Percentiles rank a stretch among this genome's conserved stretches.
These are phyloP conservation scores for Penicillium fimorum DNA, from an alignment of 495 filamentous ascomycete genomes.

Conservation along the genomic window DNA sequence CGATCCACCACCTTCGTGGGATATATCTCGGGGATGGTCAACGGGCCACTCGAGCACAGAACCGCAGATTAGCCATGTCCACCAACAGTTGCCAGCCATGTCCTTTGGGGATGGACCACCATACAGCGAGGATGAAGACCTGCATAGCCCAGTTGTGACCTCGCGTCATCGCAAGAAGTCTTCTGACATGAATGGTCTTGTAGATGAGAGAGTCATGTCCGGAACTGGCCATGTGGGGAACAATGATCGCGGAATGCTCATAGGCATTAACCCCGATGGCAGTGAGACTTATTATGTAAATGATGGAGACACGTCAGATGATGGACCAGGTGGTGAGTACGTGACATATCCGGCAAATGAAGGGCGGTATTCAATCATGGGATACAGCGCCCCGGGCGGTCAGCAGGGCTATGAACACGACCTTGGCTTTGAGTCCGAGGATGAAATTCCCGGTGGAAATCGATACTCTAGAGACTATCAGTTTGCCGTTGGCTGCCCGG, in stretches of 20 bases:
- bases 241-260: slow-evolving; percentile 61
- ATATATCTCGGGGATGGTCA: slow-evolving; percentile 52
- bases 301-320: slow-evolving; percentile 56
- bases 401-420: slow-evolving; percentile 58
- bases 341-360: slow-evolving; percentile 73
- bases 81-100: slow-evolving; percentile 74
- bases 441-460: slow-evolving; percentile 56
- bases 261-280: slow-evolving; percentile 67
- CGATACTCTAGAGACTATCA: slow-evolving; percentile 87
- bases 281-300: slow-evolving; percentile 76
- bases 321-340: slow-evolving; percentile 75
- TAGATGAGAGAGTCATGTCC: slow-evolving; percentile 19
- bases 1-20: slow-evolving; percentile 68
- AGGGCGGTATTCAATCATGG: slow-evolving; percentile 53
- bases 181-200: slow-evolving; percentile 35
- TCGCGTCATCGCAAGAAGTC: slow-evolving; percentile 81
- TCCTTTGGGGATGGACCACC: slow-evolving; percentile 89
- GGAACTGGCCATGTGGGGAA: slow-evolving; percentile 36
- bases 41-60: slow-evolving; percentile 49
- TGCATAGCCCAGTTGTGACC: slow-evolving; percentile 83
- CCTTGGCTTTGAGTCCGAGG: slow-evolving; percentile 58
- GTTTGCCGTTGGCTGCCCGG: slow-evolving; percentile 91
- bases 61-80: slow-evolving; percentile 31
- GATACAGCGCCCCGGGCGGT: slow-evolving; percentile 40
- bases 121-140: slow-evolving; percentile 96